Base-by-base conservation (phyloP, 768 basidiomycete genomes). In the Podaxis rugospora region DNA sequence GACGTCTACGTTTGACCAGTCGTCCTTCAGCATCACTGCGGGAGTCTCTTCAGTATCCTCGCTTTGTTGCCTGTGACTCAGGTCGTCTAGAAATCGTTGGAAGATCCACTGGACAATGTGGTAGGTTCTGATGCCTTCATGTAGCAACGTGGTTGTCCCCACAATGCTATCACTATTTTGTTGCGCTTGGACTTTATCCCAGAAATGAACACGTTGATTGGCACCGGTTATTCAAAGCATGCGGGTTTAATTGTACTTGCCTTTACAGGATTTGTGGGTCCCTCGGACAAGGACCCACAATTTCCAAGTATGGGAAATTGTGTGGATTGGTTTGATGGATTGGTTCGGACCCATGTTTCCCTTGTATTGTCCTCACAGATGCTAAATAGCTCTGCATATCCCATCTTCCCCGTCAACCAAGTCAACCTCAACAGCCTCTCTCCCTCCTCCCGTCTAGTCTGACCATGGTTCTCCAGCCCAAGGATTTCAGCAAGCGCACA, bases 391-490 rank as follows among this genome's bases (percentile, higher is more conserved):
- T 36, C 53, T 28, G 53, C 28, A 21, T 44, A 49, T 49, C 44
- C 42, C 40, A 7, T 10, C 51, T 23, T 21, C 40, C 42, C 47
- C 25, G 4, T 23, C 47, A 58, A 58, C 39, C 44, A 25, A n/a
- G 16, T 39, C n/a, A 16, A 36, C 51, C 37, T 28, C 35, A 23
- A 27, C 52, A 14, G 25, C 46, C 23, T 6, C 37, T 14, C 36
- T 32, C 35, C 32, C 27, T 27, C 27, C 13, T 14, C 5, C 21
- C 53, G 16, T 47, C n/a, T 21, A 36, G 21, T 35, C 18, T 18
- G 27, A n/a, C 61, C 35, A 75, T 79, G 78, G 69, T 69, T 53
- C 63, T 67, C 25, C 67, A 69, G 14, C 18, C 64, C n/a, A 66
- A 66, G 21, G 28, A 16, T 56, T 51, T 47, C 53, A 3, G 67